A percentile compares a stretch with the other conserved stretches of the same genome.
Conservation (phyloP, 2,329 filamentous ascomycete species). For the Helminthosporium solani region DNA sequence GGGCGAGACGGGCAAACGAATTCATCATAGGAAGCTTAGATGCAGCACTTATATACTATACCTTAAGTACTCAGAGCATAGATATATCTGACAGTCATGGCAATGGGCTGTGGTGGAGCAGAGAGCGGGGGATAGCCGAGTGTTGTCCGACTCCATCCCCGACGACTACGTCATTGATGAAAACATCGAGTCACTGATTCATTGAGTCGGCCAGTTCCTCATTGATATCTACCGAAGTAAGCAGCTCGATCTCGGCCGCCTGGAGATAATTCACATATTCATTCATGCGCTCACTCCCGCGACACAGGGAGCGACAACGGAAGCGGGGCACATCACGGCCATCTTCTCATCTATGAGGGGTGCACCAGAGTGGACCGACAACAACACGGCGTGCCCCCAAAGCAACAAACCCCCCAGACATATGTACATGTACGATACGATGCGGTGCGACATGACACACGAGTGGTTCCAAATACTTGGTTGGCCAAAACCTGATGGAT, state of each 20-base stretch:
- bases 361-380: too few relatives aligned
- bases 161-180: conserved; percentile 10
- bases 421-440: too few relatives aligned
- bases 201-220: too few relatives aligned
- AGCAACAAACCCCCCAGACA: too few relatives aligned
- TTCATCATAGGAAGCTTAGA: conserved; percentile 23
- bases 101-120: conserved; percentile 12
- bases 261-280: too few relatives aligned
- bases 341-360: too few relatives aligned
- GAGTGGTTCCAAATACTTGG: neutral
- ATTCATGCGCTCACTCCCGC: too few relatives aligned
- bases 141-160: conserved; percentile 14
- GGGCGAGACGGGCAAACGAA: conserved; percentile 26
- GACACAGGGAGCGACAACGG: too few relatives aligned
- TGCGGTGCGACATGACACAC: neutral
- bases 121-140: conserved; percentile 17
- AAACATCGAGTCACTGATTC: neutral
- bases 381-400: too few relatives aligned
- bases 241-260: too few relatives aligned
- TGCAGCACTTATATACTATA: neutral
- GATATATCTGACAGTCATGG: conserved; percentile 15
- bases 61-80: too few relatives aligned
- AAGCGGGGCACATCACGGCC: neutral
- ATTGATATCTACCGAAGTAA: too few relatives aligned
- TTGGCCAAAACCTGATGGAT: neutral